Evolutionary conservation across 805 yeast genomes (phyloP), one percentile per base, ranked within the genome.

Genomic region (Millerago galiae): DNA sequence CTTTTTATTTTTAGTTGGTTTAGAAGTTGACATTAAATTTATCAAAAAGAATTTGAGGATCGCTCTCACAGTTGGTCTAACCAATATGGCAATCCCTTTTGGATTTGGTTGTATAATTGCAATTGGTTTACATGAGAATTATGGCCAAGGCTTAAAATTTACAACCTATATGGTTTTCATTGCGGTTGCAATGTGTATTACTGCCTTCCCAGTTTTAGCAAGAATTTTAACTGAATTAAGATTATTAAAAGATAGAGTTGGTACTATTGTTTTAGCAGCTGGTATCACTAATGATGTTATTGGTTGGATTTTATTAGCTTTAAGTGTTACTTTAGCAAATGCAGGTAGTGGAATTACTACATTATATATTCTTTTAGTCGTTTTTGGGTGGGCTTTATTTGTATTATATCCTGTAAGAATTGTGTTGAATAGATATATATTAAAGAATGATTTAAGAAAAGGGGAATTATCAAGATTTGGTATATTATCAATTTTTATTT

Each of bases 201-300:
- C 95, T 3, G 95, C 95, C 1, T 81, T 85, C 60, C 95, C 95
- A 0, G 95, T 85, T 2, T 63, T 85, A 47, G 91, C 86, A 2
- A 76, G 95, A 56, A 85, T 85, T 24, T 63, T 85, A 49, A 79
- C 88, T 5, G 91, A 84, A 55, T 67, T 85, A 48, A 72, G 84
- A 49, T 67, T 85, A 46, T 72, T 82, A 35, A 79, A 78, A 39
- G 89, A 81, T 54, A 68, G 86, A 49, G 90, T 84, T 16, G 89
- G 88, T 35, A 68, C 72, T 10, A 69, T 76, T 28, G 93, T 83
- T n/a, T 63, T 85, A 29, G 85, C 91, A 3, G 93, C 95, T 4
- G 95, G 95, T 40, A 83, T 85, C 43, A 72, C 80, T 34, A 85
- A 85, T 56, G 95, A 85, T 56, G 72, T 85, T 52, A 57, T 82